Percentiles rank a stretch among this genome's conserved stretches.
These are phyloP conservation scores for Fusarium scirpi DNA, from an alignment of 2,329 filamentous ascomycete species.

Conservation along the genomic window DNA sequence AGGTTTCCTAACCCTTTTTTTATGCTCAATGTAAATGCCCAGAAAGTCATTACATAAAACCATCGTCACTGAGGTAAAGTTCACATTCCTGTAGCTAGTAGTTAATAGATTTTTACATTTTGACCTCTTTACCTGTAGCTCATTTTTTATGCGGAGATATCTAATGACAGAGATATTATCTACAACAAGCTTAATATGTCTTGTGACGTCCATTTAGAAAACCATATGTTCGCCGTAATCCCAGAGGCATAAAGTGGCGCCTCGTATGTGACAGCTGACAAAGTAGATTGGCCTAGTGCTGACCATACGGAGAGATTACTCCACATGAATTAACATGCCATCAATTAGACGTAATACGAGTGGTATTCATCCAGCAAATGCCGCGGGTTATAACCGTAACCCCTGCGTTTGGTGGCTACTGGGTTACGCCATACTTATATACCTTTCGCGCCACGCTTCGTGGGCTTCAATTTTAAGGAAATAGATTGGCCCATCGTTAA, in stretches of 20 bases:
- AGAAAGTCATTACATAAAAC: no score
- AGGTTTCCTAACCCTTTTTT: no score
- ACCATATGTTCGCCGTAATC: neutral
- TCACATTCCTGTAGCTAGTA: no score
- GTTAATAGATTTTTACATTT: no score
- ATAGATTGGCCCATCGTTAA: no score
- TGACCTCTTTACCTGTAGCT: no score
- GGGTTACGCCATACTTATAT: neutral
- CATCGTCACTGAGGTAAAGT: no score
- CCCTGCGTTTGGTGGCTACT: neutral
- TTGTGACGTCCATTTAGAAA: neutral
- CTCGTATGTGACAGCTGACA: neutral
- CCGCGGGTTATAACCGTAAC: no score
- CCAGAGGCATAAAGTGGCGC: neutral
- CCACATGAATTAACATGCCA: neutral
- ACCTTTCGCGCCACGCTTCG: neutral
- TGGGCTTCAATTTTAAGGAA: no score
- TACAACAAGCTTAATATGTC: neutral
- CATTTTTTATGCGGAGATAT: neutral
- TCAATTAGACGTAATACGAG: no score
- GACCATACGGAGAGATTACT: rapidly evolving
- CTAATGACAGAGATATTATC: neutral
- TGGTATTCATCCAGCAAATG: no score
- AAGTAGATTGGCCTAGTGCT: neutral
- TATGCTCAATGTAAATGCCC: no score